Base-by-base conservation (phyloP, 1,284 basidiomycete genomes). In the Flammula alnicola region DNA sequence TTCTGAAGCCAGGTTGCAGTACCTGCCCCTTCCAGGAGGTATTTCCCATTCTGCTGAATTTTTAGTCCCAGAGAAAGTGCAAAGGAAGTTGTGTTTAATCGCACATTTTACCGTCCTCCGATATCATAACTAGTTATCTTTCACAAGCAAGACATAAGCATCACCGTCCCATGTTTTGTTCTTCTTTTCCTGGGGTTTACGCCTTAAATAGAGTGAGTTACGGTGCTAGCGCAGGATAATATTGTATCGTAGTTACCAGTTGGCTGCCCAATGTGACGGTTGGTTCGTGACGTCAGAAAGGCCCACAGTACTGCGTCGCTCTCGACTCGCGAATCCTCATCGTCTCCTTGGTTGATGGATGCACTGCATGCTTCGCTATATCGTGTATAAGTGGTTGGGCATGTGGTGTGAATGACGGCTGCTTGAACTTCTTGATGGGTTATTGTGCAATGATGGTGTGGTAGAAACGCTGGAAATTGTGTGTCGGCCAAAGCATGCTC, bases 91-190 rank as follows among this genome's bases (percentile, higher is more conserved):
- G 6, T 17, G 33, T 19, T n/a, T 26, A 2, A 23, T 62, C 79
- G 51, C 59, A 90, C 89, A 81, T 67, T 69, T 84, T 81, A 10
- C 88, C 88, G 42, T 77, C 76, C 55, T 91, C 88, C 2, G 84
- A 83, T 22, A 88, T 70, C 67, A 91, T 75, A 1, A 76, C 80
- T 12, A 87, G 62, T 77, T 80, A 7, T 75, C 75, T 5, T 71
- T 76, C 31, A 68, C 64, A 30, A 74, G 69, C 19, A 79, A 78
- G 11, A 91, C 70, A 60, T 76, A 88, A 3, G 79, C 86, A 58
- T 88, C 86, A 3, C 88, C 90, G 58, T 95, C 92, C 93, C 93
- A 95, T 1, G 86, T 93, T 67, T 93, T 93, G 64, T 94, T 83
- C 71, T 94, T 95, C 67, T 80, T 86, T 17, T 73, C 74, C 62